Evolutionary conservation across 176 grass and related monocot species (phyloP).

Genomic region (Cocos nucifera): DNA sequence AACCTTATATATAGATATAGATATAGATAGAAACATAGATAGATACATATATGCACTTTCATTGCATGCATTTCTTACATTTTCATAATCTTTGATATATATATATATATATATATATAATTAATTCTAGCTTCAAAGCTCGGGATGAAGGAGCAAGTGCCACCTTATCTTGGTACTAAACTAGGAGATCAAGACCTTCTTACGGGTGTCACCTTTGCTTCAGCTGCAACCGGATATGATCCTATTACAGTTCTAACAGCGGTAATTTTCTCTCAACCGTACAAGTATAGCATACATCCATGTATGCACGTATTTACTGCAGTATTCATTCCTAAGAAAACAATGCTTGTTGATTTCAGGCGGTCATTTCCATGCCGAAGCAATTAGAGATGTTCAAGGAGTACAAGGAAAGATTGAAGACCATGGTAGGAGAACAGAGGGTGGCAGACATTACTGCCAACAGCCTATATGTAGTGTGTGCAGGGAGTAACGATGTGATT

Average conservation of each 20-base stretch:
- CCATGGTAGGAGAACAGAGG: slow-evolving; percentile 23
- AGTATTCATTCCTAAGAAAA: too few species aligned
- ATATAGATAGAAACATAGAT: too few species aligned
- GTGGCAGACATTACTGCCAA: slow-evolving; percentile 24
- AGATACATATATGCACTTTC: too few species aligned
- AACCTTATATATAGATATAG: too few species aligned
- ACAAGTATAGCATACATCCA: too few species aligned
- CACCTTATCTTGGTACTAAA: slow-evolving; percentile 55
- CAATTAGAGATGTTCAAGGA: slow-evolving; percentile 64
- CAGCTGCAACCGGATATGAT: slow-evolving; percentile 63
- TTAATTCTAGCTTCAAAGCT: slow-evolving; percentile 30
- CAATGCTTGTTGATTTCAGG: slow-evolving; percentile 21
- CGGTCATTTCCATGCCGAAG: slow-evolving; percentile 44
- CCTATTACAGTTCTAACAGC: slow-evolving; percentile 31
- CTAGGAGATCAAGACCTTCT: slow-evolving; percentile 30
- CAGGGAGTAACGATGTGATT: slow-evolving; percentile 50
- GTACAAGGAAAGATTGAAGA: slow-evolving; percentile 39
- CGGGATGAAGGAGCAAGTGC: slow-evolving; percentile 40
- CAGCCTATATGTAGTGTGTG: slow-evolving; percentile 51
- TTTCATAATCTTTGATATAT: neutral
- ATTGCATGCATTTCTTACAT: too few species aligned
- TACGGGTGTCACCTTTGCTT: slow-evolving; percentile 68
- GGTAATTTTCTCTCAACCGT: slow-evolving; percentile 1
- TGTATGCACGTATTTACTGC: too few species aligned
- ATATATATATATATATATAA: neutral